phyloP scores from a whole-genome alignment of 2,329 filamentous ascomycete species.

The Colletotrichum lentis region DNA sequence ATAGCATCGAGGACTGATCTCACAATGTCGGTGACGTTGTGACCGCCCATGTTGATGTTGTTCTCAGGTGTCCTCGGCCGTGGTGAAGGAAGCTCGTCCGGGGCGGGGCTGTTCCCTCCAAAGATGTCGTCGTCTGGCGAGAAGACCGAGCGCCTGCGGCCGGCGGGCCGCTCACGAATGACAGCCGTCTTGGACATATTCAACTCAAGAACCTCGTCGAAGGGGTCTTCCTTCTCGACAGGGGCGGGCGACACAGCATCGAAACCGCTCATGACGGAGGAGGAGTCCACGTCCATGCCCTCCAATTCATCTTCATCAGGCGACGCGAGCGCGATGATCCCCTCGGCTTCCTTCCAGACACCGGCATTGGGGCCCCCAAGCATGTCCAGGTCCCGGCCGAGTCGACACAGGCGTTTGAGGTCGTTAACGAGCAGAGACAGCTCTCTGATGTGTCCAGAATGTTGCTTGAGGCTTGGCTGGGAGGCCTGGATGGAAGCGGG shows the following conservation, averaged over 20 bases:
- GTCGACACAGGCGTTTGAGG: constrained; percentile 77
- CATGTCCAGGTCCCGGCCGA: constrained; percentile 74
- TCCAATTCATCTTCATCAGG: constrained; percentile 68
- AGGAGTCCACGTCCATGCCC: constrained; percentile 48
- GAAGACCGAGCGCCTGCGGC: constrained; percentile 68
- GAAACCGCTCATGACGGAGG: constrained; percentile 55
- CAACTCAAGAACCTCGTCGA: constrained; percentile 51
- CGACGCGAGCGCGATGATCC: constrained; percentile 84
- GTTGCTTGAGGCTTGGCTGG: constrained; percentile 81
- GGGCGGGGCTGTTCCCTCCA: constrained; percentile 58
- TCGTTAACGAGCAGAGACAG: constrained; percentile 84
- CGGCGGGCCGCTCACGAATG: constrained; percentile 61
- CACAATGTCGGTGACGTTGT: constrained; percentile 60
- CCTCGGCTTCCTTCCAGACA: constrained; percentile 83
- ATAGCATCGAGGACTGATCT: constrained; percentile 71
- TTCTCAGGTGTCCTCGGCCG: constrained; percentile 55
- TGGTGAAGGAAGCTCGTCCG: constrained; percentile 50
- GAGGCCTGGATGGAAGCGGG: constrained; percentile 82
- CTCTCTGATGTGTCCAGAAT: constrained; percentile 84
- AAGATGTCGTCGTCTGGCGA: constrained; percentile 74
- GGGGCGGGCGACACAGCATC: constrained; percentile 50
- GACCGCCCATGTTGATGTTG: constrained; percentile 45
- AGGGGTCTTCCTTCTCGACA: constrained; percentile 55
- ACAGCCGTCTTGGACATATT: constrained; percentile 60
- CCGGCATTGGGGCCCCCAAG: constrained; percentile 65